Conservation (phyloP, 163 green algal species). For the Scenedesmus sp. region DNA sequence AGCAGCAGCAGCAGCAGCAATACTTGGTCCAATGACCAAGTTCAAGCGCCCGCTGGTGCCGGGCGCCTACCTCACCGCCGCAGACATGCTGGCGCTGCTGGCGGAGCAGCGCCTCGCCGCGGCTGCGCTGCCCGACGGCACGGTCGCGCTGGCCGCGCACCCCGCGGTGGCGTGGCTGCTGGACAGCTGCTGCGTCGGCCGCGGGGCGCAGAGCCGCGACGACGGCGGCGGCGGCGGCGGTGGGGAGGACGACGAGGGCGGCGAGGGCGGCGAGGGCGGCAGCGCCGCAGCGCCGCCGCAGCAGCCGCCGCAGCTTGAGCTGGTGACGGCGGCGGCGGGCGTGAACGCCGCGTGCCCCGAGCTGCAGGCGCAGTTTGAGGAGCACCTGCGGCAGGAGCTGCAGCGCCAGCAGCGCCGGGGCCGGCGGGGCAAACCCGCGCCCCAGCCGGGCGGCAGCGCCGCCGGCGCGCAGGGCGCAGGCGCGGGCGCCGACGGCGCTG, state of each 20-base stretch:
- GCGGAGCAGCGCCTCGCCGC: slow-evolving; percentile 12
- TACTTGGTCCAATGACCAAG: no score
- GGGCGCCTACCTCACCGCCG: slow-evolving; percentile 35
- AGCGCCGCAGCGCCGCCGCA: no score
- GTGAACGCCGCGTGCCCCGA: slow-evolving; percentile 1
- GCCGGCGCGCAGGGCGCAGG: background rate
- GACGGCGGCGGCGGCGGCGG: no score
- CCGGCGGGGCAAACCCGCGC: background rate
- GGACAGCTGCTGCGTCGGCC: slow-evolving; percentile 37
- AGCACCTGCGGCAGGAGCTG: slow-evolving; percentile 9
- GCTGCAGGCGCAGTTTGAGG: slow-evolving; percentile 15
- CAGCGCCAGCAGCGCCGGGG: slow-evolving; percentile 9
- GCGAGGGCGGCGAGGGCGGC: background rate
- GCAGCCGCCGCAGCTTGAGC: no score
- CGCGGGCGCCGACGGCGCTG: background rate
- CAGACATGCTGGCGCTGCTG: slow-evolving; percentile 38
- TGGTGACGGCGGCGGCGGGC: background rate
- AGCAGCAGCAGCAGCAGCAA: slow-evolving; percentile 18
- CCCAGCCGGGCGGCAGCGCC: background rate
- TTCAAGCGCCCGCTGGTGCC: slow-evolving; percentile 38
- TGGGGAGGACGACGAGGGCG: no score
- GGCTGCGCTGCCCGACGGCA: background rate
- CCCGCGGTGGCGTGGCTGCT: slow-evolving; percentile 26
- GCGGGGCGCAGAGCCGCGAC: no score
- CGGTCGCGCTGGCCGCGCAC: slow-evolving; percentile 22